These are phyloP conservation scores for Royoungia palumana DNA, from an alignment of 768 basidiomycete species.

Conservation along the genomic window DNA sequence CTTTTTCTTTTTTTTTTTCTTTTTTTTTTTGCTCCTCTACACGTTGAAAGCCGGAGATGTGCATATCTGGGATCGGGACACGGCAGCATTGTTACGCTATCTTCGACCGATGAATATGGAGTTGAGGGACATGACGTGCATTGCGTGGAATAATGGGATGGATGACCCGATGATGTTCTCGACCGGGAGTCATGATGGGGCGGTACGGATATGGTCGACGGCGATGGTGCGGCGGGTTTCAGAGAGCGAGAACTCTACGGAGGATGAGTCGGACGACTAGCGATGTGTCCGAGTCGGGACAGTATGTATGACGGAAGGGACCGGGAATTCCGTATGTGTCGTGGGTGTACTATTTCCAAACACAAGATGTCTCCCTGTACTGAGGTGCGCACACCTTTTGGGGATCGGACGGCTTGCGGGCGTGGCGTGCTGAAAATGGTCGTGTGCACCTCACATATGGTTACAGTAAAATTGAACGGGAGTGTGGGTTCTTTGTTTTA, in stretches of 20 bases:
- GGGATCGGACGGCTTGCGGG: too few species aligned
- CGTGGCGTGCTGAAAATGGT: too few species aligned
- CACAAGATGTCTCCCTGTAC: too few species aligned
- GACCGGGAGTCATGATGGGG: slow-evolving; percentile 76
- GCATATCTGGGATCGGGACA: slow-evolving; percentile 83
- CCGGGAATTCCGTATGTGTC: too few species aligned
- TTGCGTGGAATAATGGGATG: slow-evolving; percentile 74
- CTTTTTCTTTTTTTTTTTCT: neutral
- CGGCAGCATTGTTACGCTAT: slow-evolving; percentile 65
- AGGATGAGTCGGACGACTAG: slow-evolving; percentile 19
- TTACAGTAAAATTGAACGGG: too few species aligned
- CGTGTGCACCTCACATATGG: too few species aligned
- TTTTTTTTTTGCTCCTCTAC: too few species aligned
- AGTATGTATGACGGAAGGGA: too few species aligned
- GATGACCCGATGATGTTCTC: slow-evolving; percentile 52
- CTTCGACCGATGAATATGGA: slow-evolving; percentile 54
- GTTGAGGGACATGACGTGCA: slow-evolving; percentile 64
- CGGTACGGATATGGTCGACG: slow-evolving; percentile 69
- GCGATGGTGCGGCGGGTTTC: slow-evolving; percentile 9
- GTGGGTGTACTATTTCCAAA: neutral
- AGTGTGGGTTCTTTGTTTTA: too few species aligned
- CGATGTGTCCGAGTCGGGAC: too few species aligned
- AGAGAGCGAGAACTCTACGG: slow-evolving; percentile 21
- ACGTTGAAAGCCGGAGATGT: slow-evolving; percentile 65
- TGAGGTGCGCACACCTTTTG: too few species aligned